phyloP scores from a whole-genome alignment of 345 rosid species.

The Pugionium cornutum region DNA sequence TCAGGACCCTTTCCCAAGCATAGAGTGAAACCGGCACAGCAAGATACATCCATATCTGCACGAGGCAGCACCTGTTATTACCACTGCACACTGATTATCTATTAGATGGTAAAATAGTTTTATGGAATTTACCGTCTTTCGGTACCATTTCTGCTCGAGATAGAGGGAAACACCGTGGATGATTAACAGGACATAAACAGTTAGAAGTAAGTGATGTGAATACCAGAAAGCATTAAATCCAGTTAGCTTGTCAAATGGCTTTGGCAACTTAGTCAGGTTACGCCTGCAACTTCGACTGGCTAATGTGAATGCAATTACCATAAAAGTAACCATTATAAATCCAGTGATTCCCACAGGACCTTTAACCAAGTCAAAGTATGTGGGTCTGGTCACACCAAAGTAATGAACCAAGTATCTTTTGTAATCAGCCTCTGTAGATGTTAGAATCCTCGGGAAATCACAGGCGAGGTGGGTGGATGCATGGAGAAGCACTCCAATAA shows the following conservation, averaged over 20 bases:
- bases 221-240: conserved; percentile 99
- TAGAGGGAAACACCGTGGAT: conserved; percentile 72
- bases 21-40: conserved; percentile 77
- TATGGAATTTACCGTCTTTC: conserved; percentile 61
- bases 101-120: not conserved
- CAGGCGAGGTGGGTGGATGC: conserved; percentile 83
- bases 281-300: conserved; percentile 85
- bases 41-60: conserved; percentile 95
- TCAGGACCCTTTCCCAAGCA: conserved; percentile 81
- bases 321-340: conserved; percentile 65
- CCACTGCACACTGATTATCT: not conserved
- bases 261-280: conserved; percentile 71
- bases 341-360: conserved; percentile 82
- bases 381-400: conserved; percentile 63
- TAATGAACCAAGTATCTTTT: conserved; percentile 36
- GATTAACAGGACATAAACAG: conserved; percentile 70
- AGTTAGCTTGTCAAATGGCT: conserved; percentile 86
- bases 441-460: conserved; percentile 77
- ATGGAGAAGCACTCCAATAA: conserved; percentile 69
- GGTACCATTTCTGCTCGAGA: conserved; percentile 76
- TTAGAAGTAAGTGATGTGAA: conserved; percentile 80
- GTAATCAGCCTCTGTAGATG: conserved; percentile 43
- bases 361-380: conserved; percentile 64
- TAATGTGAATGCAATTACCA: conserved; percentile 77
- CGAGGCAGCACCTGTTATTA: conserved; percentile 12